Conservation (phyloP, 2,329 filamentous ascomycete species). For the Neofusicoccum kwambonambiense region DNA sequence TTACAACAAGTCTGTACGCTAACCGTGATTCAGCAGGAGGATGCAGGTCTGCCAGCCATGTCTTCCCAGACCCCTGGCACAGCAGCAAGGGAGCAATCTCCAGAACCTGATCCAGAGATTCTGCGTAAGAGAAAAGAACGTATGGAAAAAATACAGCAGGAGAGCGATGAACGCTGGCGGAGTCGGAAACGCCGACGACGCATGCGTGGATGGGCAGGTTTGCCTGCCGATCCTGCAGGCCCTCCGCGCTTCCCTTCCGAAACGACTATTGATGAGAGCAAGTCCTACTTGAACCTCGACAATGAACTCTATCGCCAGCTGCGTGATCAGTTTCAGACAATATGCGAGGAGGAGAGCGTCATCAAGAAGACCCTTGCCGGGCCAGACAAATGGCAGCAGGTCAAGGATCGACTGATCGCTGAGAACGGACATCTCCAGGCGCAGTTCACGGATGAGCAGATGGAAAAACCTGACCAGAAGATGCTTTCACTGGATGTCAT, state of each 20-base stretch:
- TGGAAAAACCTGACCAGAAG: slow-evolving; percentile 46
- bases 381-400: slow-evolving; percentile 69
- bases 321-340: slow-evolving; percentile 65
- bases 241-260: slow-evolving; percentile 77
- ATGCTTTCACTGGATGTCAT: slow-evolving; percentile 73
- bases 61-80: background rate
- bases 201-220: slow-evolving; percentile 65
- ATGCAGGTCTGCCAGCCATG: background rate
- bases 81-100: slow-evolving; percentile 1
- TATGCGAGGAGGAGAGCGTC: slow-evolving; percentile 67
- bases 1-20: background rate
- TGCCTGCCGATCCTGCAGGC: slow-evolving; percentile 66
- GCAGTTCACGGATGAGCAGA: slow-evolving; percentile 54
- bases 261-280: slow-evolving; percentile 77
- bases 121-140: slow-evolving; percentile 55
- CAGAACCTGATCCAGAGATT: slow-evolving; percentile 47
- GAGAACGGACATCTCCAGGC: slow-evolving; percentile 63
- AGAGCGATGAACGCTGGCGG: slow-evolving; percentile 62
- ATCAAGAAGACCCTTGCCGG: slow-evolving; percentile 75
- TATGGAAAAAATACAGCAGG: slow-evolving; percentile 54
- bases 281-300: slow-evolving; percentile 65
- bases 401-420: slow-evolving; percentile 66
- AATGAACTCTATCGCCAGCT: slow-evolving; percentile 62
- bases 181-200: slow-evolving; percentile 66
- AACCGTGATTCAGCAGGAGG: background rate